Evolutionary conservation across 345 rosid genomes (phyloP).

Genomic region (Pugionium dolabratum): DNA sequence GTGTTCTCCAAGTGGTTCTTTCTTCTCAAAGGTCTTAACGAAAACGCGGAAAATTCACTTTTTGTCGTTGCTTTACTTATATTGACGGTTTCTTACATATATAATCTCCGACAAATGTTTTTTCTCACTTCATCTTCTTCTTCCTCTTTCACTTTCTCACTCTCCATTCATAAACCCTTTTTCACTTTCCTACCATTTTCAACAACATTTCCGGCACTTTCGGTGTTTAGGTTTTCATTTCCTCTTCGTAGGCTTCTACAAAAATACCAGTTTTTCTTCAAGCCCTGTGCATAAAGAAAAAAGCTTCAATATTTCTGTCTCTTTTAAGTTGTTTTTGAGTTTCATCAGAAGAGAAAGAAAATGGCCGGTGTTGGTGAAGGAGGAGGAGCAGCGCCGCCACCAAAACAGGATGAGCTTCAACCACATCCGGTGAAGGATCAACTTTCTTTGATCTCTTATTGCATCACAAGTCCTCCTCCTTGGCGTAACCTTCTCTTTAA

Average conservation of each 20-base stretch:
- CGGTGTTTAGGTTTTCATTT: constrained; percentile 24
- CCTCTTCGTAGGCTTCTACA: constrained; percentile 5
- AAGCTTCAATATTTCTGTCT: constrained; percentile 6
- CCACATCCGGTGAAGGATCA: constrained; percentile 95
- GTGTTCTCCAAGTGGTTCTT: constrained; percentile 43
- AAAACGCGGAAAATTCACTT: constrained; percentile 38
- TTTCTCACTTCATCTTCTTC: constrained; percentile 29
- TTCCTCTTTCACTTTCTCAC: constrained; percentile 34
- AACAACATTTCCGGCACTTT: constrained; percentile 21
- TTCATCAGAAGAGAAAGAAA: constrained; percentile 25
- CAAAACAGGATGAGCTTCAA: constrained; percentile 82
- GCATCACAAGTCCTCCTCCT: constrained; percentile 97
- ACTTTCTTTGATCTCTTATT: constrained; percentile 72
- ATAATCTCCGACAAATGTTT: constrained; percentile 37
- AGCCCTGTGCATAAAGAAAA: not conserved
- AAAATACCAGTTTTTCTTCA: not conserved
- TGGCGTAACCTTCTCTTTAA: constrained; percentile 68
- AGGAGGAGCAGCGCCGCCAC: constrained; percentile 66
- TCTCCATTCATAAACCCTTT: constrained; percentile 12
- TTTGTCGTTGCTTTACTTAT: constrained; percentile 29
- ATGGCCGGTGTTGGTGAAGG: constrained; percentile 66
- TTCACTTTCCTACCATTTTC: constrained; percentile 20
- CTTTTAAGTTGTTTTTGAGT: constrained; percentile 1
- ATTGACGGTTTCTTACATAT: constrained; percentile 30
- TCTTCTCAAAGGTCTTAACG: constrained; percentile 36